Percentiles rank a stretch among this genome's conserved stretches.
Conservation (phyloP, 1,284 basidiomycete genomes). For the Vanrija pseudolonga region DNA sequence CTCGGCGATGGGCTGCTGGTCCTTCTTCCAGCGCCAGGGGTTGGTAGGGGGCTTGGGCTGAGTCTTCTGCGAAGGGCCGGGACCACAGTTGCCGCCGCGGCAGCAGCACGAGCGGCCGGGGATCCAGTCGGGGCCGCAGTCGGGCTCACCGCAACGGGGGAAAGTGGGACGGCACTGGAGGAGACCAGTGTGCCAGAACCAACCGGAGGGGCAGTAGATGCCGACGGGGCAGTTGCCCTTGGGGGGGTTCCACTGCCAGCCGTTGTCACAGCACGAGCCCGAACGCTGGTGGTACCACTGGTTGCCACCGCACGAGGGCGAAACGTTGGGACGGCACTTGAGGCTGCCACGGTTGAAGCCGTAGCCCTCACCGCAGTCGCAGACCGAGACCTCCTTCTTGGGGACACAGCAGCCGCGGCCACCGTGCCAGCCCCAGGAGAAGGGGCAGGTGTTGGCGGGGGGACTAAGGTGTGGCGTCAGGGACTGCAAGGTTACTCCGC, state of each 20-base stretch:
- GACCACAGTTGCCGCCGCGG: not conserved
- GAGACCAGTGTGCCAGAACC: conserved; percentile 40
- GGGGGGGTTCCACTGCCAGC: conserved; percentile 20
- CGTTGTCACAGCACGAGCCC: conserved; percentile 30
- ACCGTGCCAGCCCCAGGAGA: not conserved
- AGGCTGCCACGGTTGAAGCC: conserved; percentile 26
- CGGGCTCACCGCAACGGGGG: conserved; percentile 4
- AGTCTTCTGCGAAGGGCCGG: not conserved
- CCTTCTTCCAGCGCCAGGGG: conserved; percentile 17
- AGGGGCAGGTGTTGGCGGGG: not conserved
- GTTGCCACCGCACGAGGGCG: not conserved
- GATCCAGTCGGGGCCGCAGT: conserved; percentile 1
- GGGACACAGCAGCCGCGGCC: conserved; percentile 22
- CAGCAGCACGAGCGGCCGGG: not conserved
- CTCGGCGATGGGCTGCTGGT: conserved; percentile 27
- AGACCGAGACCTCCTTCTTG: conserved; percentile 23
- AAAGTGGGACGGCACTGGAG: conserved; percentile 1
- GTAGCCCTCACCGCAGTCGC: conserved; percentile 44
- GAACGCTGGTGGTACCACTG: conserved; percentile 31
- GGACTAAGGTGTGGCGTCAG: not conserved
- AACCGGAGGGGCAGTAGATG: conserved; percentile 37
- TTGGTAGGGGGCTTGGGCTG: not conserved
- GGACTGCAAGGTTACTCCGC: not conserved
- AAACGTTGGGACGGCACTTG: conserved; percentile 26
- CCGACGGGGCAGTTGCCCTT: conserved; percentile 31